phyloP scores from a whole-genome alignment of 345 rosid species.

The Nephelium lappaceum region DNA sequence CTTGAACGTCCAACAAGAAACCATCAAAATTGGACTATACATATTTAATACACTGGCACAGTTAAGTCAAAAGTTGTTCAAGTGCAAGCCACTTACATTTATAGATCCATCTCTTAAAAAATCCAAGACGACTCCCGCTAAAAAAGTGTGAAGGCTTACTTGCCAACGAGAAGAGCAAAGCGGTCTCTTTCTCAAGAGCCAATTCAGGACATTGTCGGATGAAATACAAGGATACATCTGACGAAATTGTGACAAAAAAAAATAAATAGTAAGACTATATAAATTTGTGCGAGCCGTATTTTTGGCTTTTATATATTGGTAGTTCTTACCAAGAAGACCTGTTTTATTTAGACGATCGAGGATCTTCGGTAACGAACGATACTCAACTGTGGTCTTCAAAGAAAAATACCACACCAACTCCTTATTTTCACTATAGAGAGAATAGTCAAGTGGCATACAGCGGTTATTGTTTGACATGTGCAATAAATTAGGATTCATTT shows the following conservation, averaged over 20 bases:
- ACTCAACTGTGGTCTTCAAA: not conserved
- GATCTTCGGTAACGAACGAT: not conserved
- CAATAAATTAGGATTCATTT: not conserved
- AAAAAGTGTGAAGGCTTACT: not conserved
- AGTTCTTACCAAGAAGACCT: not conserved
- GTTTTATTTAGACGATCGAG: accelerated
- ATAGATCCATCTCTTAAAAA: not conserved
- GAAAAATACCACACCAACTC: not conserved
- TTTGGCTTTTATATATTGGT: too few species aligned
- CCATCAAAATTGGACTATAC: not conserved
- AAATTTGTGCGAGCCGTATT: not conserved
- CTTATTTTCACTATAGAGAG: not conserved
- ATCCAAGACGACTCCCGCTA: not conserved
- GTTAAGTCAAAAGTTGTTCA: too few species aligned
- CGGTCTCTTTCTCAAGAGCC: not conserved
- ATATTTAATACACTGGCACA: too few species aligned
- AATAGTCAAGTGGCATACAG: not conserved
- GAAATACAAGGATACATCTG: not conserved
- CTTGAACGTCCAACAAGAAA: not conserved
- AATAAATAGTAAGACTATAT: not conserved
- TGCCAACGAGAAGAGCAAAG: not conserved
- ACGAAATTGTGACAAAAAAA: not conserved
- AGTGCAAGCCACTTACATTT: not conserved
- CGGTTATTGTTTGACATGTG: not conserved
- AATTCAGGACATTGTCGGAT: not conserved